Percentiles rank a stretch among this genome's conserved stretches.
Conservation (phyloP, 2,329 filamentous ascomycete genomes). For the Mycosphaerella arachidis region DNA sequence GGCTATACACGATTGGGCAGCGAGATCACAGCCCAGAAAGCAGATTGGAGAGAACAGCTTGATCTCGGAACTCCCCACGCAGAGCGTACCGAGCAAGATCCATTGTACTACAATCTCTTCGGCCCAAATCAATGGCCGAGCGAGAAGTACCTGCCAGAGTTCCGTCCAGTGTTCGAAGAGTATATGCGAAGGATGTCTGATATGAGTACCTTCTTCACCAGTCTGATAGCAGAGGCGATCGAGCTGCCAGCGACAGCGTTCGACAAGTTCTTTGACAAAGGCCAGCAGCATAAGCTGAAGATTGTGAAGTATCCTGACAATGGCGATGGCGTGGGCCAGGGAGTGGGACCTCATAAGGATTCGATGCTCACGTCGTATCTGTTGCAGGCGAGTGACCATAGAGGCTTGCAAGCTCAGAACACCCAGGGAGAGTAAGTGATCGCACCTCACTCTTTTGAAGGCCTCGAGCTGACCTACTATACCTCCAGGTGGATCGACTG, state of each 20-base stretch:
- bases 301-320: constrained; percentile 79
- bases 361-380: constrained; percentile 79
- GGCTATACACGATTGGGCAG: constrained; percentile 46
- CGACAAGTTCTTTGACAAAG: constrained; percentile 67
- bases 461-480: neutral
- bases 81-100: constrained; percentile 57
- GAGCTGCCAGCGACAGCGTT: constrained; percentile 66
- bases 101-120: constrained; percentile 69
- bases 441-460: constrained; percentile 38
- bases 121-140: constrained; percentile 78
- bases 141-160: constrained; percentile 57
- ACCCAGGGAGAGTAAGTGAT: constrained; percentile 74
- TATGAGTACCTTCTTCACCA: constrained; percentile 70
- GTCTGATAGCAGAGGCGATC: constrained; percentile 79
- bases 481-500: neutral
- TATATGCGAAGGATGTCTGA: constrained; percentile 73
- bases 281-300: constrained; percentile 79
- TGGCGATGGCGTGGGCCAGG: constrained; percentile 54
- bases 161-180: constrained; percentile 64
- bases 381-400: constrained; percentile 71
- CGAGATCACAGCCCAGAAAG: constrained; percentile 65
- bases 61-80: constrained; percentile 78
- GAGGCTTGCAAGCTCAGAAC: constrained; percentile 79
- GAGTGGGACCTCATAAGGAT: constrained; percentile 76
- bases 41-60: constrained; percentile 81